Evolutionary conservation across 495 filamentous ascomycete species (phyloP), one percentile per base, ranked within the genome.

Genomic region (Aspergillus nidulans): DNA sequence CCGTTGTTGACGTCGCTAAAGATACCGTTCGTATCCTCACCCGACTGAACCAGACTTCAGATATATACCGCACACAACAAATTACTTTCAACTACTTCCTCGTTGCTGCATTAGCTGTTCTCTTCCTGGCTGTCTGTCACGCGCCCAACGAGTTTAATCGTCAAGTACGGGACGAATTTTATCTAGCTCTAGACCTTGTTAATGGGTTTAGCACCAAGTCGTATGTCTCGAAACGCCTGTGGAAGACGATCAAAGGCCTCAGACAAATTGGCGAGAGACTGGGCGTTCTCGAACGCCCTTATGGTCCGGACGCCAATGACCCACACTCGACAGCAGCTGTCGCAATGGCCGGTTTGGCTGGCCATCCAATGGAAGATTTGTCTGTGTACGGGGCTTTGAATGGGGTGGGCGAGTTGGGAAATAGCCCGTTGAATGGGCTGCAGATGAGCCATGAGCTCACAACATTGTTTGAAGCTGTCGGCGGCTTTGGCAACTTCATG

Each of bases 11-110:
- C 44, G 76, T 94, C 3, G 87, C 90, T 15, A 90, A 89, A 62
- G 86, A 94, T 59, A 91, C 88, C 0, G 86, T 95, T 36, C 80
- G 84, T 13, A 83, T 87, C 7, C 72, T 95, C 15, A 84, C 87
- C 0, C 81, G 82, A 30, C 77, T 92, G 8, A 91, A 92, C 64
- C 84, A 85, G 61, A 86, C 83, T n/a, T 85, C 87, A 0, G 85
- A 91, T 56, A 84, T 94, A 24, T 95, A 94, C 69, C 81, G 85
- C 8, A 84, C 80, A 6, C 83, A 89, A 50, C 89, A 94, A 66
- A 83, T 91, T 32, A 85, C 85, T 56, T 92, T 92, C 73, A 90
- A 95, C 67, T 90, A 92, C 62, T 95, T 95, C 68, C 77, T 95
- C 16, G 83, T 90, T 10, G 86, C 87, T 8, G 85, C 89, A 9